Evolutionary conservation across 768 basidiomycete genomes (phyloP).

Genomic region (Kwoniella sp.): DNA sequence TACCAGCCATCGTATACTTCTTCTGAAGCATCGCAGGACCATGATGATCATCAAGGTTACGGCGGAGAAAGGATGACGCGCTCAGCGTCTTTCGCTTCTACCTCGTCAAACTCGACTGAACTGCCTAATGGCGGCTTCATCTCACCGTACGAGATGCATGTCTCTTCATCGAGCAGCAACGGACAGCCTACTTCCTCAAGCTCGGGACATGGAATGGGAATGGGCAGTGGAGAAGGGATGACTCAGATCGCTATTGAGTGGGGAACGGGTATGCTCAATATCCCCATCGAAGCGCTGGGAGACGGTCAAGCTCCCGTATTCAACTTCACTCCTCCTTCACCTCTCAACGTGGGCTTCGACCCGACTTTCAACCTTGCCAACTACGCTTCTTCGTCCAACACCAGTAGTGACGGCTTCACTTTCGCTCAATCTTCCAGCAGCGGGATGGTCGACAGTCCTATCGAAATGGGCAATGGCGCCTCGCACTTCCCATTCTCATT

Average conservation of each 20-base stretch:
- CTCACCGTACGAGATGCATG: slow-evolving; percentile 18
- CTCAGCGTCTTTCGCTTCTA: slow-evolving; percentile 5
- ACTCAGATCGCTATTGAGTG: slow-evolving; percentile 17
- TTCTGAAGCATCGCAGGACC: not conserved
- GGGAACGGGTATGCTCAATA: slow-evolving; percentile 12
- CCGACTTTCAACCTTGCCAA: slow-evolving; percentile 4
- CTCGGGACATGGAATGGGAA: not conserved
- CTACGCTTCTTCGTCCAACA: not conserved
- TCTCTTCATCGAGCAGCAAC: not conserved
- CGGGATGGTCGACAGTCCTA: not conserved
- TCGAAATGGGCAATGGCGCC: not conserved
- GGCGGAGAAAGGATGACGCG: slow-evolving; percentile 3
- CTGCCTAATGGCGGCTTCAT: slow-evolving; percentile 22
- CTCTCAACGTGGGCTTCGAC: slow-evolving; percentile 17
- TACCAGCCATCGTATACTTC: not conserved
- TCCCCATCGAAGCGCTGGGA: slow-evolving; percentile 14
- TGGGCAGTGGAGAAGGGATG: not conserved
- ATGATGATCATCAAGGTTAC: not conserved
- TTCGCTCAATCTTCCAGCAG: not conserved
- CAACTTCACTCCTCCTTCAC: slow-evolving; percentile 21
- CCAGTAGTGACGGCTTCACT: not conserved
- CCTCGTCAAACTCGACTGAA: slow-evolving; percentile 4
- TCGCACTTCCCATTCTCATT: not conserved
- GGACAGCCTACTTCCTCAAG: not conserved
- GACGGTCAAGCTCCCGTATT: slow-evolving; percentile 8